These are phyloP conservation scores for Silene latifolia DNA, from an alignment of 148 eudicot genomes.

Conservation along the genomic window DNA sequence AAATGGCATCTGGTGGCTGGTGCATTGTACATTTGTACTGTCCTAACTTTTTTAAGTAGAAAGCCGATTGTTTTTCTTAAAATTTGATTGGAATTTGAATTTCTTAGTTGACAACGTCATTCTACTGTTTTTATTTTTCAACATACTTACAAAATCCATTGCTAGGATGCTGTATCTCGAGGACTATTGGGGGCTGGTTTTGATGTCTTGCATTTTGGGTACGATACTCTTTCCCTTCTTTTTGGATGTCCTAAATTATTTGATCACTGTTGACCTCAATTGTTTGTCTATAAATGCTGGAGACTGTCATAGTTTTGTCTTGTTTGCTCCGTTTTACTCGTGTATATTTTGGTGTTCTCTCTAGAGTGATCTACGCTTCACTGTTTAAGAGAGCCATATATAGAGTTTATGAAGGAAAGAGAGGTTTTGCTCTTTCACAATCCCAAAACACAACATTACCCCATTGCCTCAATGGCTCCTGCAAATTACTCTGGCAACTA, in stretches of 20 bases:
- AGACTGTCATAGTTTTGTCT: neutral
- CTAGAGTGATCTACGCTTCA: neutral
- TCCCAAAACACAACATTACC: neutral
- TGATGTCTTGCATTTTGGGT: slow-evolving; percentile 88
- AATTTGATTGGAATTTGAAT: neutral
- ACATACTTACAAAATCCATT: slow-evolving; percentile 7
- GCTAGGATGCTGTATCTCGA: slow-evolving; percentile 96
- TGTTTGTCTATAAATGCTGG: neutral
- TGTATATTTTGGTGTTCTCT: neutral
- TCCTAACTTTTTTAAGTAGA: neutral
- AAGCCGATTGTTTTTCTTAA: neutral
- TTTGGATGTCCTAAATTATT: neutral
- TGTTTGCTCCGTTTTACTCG: neutral
- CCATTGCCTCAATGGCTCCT: too few species aligned
- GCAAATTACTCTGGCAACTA: neutral
- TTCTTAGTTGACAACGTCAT: neutral
- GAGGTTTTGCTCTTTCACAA: neutral
- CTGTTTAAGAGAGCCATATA: neutral
- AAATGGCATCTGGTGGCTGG: neutral
- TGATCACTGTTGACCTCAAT: neutral
- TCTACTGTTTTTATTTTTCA: neutral
- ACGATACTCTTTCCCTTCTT: slow-evolving; percentile 17
- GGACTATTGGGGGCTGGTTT: slow-evolving; percentile 77
- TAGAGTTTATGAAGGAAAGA: slow-evolving; percentile 2
- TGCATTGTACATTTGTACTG: slow-evolving; percentile 2